These are phyloP conservation scores for Silene uniflora DNA, from an alignment of 148 eudicot species.

Conservation along the genomic window DNA sequence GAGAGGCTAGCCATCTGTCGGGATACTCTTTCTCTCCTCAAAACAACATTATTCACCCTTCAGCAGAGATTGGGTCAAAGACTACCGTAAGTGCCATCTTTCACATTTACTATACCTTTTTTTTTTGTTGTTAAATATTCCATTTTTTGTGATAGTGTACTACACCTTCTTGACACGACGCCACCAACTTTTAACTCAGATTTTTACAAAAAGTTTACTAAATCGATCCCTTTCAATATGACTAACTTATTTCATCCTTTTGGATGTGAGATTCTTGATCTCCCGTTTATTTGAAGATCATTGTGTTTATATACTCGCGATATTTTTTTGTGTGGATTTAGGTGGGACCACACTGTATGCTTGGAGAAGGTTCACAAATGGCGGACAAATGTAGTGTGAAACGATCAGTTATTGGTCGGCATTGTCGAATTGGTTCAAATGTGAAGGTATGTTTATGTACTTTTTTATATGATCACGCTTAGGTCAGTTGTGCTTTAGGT, in stretches of 20 bases:
- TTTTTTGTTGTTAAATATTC: too few species aligned
- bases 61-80: slow-evolving; percentile 81
- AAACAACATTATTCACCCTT: slow-evolving; percentile 80
- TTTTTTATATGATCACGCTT: too few species aligned
- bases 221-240: background rate
- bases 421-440: slow-evolving; percentile 92
- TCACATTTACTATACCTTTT: background rate
- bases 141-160: too few species aligned
- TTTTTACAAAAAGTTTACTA: too few species aligned
- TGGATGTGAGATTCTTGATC: background rate
- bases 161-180: too few species aligned
- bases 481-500: too few species aligned
- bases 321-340: slow-evolving; percentile 14
- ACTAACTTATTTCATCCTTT: background rate
- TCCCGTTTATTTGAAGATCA: background rate
- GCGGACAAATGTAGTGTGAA: slow-evolving; percentile 97
- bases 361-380: slow-evolving; percentile 96
- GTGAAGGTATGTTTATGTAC: slow-evolving; percentile 60
- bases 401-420: slow-evolving; percentile 90
- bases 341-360: slow-evolving; percentile 95
- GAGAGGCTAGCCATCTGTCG: slow-evolving; percentile 84
- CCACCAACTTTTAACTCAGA: background rate
- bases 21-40: slow-evolving; percentile 80
- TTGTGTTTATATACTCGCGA: too few species aligned
- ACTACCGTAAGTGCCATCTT: slow-evolving; percentile 62